Evolutionary conservation across 164 flowering plant genomes (phyloP).

Genomic region (Cinnamomum micranthum): DNA sequence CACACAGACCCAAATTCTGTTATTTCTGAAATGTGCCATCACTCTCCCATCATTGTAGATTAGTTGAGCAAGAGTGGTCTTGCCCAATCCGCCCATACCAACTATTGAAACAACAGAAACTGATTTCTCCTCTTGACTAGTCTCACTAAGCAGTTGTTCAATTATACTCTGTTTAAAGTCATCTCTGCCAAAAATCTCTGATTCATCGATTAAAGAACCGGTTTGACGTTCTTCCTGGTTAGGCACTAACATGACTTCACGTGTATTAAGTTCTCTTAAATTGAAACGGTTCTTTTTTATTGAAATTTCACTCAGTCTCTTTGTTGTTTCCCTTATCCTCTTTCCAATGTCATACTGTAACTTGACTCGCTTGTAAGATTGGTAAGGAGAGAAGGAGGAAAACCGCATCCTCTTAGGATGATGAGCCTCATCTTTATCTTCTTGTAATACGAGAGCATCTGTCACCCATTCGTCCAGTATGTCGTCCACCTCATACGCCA

Average conservation of each 20-base stretch:
- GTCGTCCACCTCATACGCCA: not conserved
- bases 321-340: not conserved
- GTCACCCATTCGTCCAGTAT: not conserved
- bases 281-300: not conserved
- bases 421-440: not conserved
- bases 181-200: not conserved
- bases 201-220: not conserved
- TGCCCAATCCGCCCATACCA: not conserved
- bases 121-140: not conserved
- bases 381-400: not conserved
- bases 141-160: not conserved
- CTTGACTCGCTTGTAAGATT: not conserved
- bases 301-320: not conserved
- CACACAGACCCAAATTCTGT: no score
- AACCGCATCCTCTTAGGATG: not conserved
- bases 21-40: no score
- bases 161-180: not conserved
- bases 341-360: not conserved
- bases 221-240: not conserved
- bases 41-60: not conserved
- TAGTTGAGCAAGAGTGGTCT: conserved; percentile 1
- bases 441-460: not conserved
- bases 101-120: not conserved
- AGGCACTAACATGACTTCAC: not conserved
- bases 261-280: not conserved